Evolutionary conservation across 257 asterid genomes (phyloP), one percentile per base, ranked within the genome.

Genomic region (Haberlea rhodopensis): DNA sequence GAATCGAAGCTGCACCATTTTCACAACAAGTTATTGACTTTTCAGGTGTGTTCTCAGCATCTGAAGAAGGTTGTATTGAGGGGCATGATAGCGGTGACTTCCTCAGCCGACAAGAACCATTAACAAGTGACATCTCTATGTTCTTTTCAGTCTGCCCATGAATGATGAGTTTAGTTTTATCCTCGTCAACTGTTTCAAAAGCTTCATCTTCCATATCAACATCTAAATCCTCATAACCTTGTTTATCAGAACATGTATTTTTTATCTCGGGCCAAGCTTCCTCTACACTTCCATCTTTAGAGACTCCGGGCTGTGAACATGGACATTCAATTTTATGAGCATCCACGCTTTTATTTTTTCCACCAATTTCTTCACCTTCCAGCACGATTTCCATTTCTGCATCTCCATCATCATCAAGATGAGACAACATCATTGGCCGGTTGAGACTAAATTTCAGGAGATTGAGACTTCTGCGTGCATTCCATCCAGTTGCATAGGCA

Each of bases 351-450:
- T 34, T 34, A 34, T 34, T 34, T 34, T 3, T 16, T 40, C 4
- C 70, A 52, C 6, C 26, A 5, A 62, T 56, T 73, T 60, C 63
- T 49, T 74, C 76, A 27, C 81, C 56, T 46, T 74, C 29, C 57
- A 84, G 85, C 63, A 89, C 94, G 63, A 89, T 90, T 75, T 94
- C 97, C 99, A 94, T 94, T 81, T 90, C 96, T 73, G 76, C 96
- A 82, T 94, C 99, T 59, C 95, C 84, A 32, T 90, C 99, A 72
- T 84, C 84, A 28, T 84, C 96, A 60, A 69, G 71, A 63, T 68
- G 85, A 60, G 87, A 86, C 68, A 85, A 73, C 63, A 77, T 76
- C 86, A 82, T 77, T 10, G 97, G 94, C 18, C 95, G 89, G 78
- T 88, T 94, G 71, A 90, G 95, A 80, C 97, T 94, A 59, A 80